Evolutionary conservation across 1,284 basidiomycete species (phyloP), one percentile per base, ranked within the genome.

Genomic region (Phylloporus gajari): DNA sequence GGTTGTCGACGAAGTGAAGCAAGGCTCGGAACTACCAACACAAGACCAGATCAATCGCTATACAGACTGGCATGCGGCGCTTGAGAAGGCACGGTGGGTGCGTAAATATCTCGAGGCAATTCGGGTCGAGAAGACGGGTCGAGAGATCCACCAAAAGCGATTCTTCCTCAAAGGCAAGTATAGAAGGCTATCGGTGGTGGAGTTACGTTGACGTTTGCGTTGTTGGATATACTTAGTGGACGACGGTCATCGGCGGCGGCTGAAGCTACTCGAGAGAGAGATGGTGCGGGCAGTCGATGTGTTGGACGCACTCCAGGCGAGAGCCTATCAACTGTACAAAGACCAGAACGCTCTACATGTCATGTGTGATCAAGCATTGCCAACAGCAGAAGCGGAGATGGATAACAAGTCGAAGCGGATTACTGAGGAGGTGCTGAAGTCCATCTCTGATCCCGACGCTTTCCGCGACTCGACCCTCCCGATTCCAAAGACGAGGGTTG

Each of bases 71-170:
- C 51, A 62, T 1, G 56, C 44, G 5, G 74, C 73, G 9, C 68
- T 78, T 23, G 71, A 79, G 46, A 80, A 83, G 65, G 74, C 74
- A 6, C 74, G 73, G 15, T 73, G 75, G 75, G 71, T 79, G 38
- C 73, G 74, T 40, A 60, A 71, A 35, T 84, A 83, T 64, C 70
- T 83, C 17, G 78, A 82, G 62, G 80, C 79, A n/a, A 79, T 84
- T 30, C 72, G 83, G 3, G 72, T 76, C 0, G 83, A 83, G 67
- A 76, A 74, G 62, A 68, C 72, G 1, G 83, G 83, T 1, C 69
- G 82, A 46, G 73, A 80, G 6, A 73, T 81, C 35, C 79, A 82
- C 62, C 70, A 72, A 19, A 71, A 38, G 44, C 74, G 78, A 3
- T 82, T 83, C 70, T 80, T 80, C 58, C 62, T 82, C n/a, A 80